These are phyloP conservation scores for Halophytophthora polymorphica DNA, from an alignment of 352 stramenopile genomes.

Conservation along the genomic window DNA sequence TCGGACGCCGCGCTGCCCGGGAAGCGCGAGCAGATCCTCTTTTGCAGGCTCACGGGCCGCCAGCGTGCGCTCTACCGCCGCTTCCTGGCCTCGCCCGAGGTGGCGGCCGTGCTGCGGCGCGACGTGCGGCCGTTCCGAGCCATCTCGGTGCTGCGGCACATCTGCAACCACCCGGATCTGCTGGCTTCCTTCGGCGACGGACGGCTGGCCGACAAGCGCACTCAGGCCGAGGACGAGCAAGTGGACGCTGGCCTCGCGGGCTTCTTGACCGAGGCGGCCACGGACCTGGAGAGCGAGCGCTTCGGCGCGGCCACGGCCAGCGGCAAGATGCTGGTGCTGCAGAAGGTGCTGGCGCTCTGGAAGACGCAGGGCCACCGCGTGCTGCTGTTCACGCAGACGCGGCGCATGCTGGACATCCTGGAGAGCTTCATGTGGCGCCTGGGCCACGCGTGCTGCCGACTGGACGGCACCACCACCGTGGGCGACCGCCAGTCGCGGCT, in stretches of 20 bases:
- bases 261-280: constrained; percentile 13
- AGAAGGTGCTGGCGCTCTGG: constrained; percentile 95
- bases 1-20: constrained; percentile 74
- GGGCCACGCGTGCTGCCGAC: constrained; percentile 89
- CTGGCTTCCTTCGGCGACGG: constrained; percentile 65
- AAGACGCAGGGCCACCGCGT: constrained; percentile 94
- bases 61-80: constrained; percentile 91
- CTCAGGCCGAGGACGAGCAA: constrained; percentile 31
- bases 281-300: constrained; percentile 20
- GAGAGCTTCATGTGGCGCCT: constrained; percentile 86
- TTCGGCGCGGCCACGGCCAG: constrained; percentile 73
- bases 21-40: constrained; percentile 99
- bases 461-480: constrained; percentile 97
- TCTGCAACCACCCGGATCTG: constrained; percentile 98
- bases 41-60: constrained; percentile 90
- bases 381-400: constrained; percentile 97
- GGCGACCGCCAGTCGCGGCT: constrained; percentile 92
- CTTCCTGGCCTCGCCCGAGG: constrained; percentile 91
- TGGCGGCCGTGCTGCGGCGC: constrained; percentile 85
- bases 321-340: constrained; percentile 96
- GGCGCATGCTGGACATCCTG: constrained; percentile 97
- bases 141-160: constrained; percentile 95
- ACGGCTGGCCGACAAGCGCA: constrained; percentile 22
- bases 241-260: constrained; percentile 14
- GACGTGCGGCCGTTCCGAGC: constrained; percentile 87